Evolutionary conservation across 2,329 filamentous ascomycete genomes (phyloP), one percentile per base, ranked within the genome.

Genomic region (Nothophaeocryptopus gaeumannii): DNA sequence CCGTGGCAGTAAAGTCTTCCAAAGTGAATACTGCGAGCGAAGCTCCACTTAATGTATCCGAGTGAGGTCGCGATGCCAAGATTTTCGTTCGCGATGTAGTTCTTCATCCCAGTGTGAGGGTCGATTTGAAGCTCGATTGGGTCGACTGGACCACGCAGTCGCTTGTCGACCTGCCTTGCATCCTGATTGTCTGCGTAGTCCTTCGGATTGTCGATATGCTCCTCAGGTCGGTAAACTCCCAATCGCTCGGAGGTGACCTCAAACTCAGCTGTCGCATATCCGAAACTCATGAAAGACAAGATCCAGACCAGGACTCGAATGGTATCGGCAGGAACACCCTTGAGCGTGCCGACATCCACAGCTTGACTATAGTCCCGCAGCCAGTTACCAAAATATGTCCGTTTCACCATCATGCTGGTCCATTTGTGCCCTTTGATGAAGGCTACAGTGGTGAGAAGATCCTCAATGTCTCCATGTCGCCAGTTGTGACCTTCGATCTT

Each of bases 61-160:
- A 88, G 76, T 56, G 90, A 96, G 14, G 93, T 99, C 1, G 91
- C 89, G 88, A 91, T 96, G 35, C 82, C 80, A 4, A 90, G 89
- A 11, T 73, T 76, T 68, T 97, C 92, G 63, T 96, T 97, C 53
- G 92, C 84, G 59, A 99, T 97, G 70, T 99, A 99, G 68, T 97
- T 97, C 72, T 97, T 99, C 92, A 99, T 96, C n/a, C 91, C 91
- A 1, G 88, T 93, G 14, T 63, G 58, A 3, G 60, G 60, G 55
- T 78, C 75, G 8, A 78, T 61, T 4, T 70, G 70, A 10, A 78
- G 63, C 55, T 78, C 75, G 32, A 68, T 64, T 5, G 70, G 70
- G 13, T 62, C 58, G 8, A 97, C 83, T 0, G 91, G 91, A 1
- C 84, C 87, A 43, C 93, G 85, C 7, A 97, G 81, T 20, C 93